Base-by-base conservation (phyloP, 2,329 filamentous ascomycete species). In the Neofusicoccum sp. region DNA sequence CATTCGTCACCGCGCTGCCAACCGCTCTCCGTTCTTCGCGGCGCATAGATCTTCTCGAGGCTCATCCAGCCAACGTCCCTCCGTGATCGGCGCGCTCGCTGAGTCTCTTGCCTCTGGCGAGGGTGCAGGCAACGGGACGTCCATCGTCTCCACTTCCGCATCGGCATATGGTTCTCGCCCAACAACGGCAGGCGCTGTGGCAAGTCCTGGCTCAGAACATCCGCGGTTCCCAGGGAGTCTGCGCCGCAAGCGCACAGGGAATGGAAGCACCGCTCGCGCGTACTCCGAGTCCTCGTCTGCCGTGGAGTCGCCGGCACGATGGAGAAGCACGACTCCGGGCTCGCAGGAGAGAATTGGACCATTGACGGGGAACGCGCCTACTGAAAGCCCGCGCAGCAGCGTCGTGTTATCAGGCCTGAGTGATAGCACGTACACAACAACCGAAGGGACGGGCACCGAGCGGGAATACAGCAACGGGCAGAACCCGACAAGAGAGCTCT, bases 1-100 rank as follows among this genome's bases (percentile, higher is more conserved):
- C 64, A 75, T 79, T 44, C 67, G 72, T 14, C 76, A 79, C 60
- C 72, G 78, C 36, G 74, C 73, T 2, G 73, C 72, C 16, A 72
- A 69, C 11, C 71, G 69, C 33, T 69, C 72, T 12, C 73, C 76
- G 3, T 73, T 79, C 36, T 79, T 79, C 61, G 70, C 72, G 4
- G 72, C 73, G 43, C 68, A 65, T 12, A 65, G 64, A 11, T 67
- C 65, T 4, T 67, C 68, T n/a, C 67, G 71, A 16, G 65, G 66
- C n/a, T 71, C 71, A 2, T 73, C 70, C 30, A 51, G 40, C 43
- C 57, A 44, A 6, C 47, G 61, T 28, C 60, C 60, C 3, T 59
- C 60, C 0, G 59, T 51, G 34, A 62, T 59, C 14, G 53, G 60
- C 11, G 36, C 59, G 6, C n/a, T 61, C 6, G 36, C 34, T 4